These are phyloP conservation scores for Chaetothyriales sp. DNA, from an alignment of 2,329 filamentous ascomycete species.

Conservation along the genomic window DNA sequence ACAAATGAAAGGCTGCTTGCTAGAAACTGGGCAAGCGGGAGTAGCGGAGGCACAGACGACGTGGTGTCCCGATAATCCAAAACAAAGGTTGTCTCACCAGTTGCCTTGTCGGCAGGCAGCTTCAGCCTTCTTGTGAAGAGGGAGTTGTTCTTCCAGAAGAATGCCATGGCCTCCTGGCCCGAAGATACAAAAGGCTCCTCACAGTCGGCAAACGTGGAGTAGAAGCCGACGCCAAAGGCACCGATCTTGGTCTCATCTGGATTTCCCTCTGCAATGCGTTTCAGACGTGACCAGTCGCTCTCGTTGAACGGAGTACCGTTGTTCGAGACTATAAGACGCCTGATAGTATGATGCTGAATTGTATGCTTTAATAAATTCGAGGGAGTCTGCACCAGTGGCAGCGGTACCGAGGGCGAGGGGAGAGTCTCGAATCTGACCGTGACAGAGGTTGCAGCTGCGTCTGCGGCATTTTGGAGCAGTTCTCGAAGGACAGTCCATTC, in stretches of 20 bases:
- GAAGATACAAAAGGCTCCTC: conserved; percentile 96
- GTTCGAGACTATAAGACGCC: conserved; percentile 79
- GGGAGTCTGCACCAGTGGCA: conserved; percentile 48
- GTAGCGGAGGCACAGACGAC: conserved; percentile 69
- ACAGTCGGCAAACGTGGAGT: conserved; percentile 95
- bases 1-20: conserved; percentile 95
- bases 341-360: conserved; percentile 70
- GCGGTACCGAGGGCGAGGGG: conserved; percentile 62
- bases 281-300: conserved; percentile 84
- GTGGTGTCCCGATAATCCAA: conserved; percentile 84
- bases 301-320: conserved; percentile 75
- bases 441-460: conserved; percentile 80
- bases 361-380: conserved; percentile 67
- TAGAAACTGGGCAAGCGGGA: conserved; percentile 80
- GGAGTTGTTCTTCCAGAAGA: conserved; percentile 99
- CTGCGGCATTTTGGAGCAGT: conserved; percentile 94
- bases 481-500: conserved; percentile 84
- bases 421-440: conserved; percentile 83
- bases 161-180: conserved; percentile 84
- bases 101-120: conserved; percentile 51
- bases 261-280: conserved; percentile 97
- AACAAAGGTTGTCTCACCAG: conserved; percentile 72
- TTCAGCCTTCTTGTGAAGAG: conserved; percentile 79
- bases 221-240: conserved; percentile 95
- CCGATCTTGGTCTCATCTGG: conserved; percentile 98